Evolutionary conservation across 1,284 basidiomycete genomes (phyloP).

Genomic region (Vanrija pseudolonga): DNA sequence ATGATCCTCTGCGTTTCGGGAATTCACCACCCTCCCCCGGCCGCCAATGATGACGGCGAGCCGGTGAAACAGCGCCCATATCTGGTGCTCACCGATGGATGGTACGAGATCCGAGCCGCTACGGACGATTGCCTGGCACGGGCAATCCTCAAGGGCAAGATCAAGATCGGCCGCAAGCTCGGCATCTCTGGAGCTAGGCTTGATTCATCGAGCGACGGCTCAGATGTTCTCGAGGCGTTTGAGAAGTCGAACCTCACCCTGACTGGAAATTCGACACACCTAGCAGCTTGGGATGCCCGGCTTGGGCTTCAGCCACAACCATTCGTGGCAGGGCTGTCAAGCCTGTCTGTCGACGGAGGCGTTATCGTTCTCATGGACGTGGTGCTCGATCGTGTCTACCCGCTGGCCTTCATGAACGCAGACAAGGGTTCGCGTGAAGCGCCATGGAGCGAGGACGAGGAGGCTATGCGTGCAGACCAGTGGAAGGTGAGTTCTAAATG

Average conservation of each 20-base stretch:
- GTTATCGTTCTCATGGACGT: constrained; percentile 71
- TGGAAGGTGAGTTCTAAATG: constrained; percentile 63
- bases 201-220: constrained; percentile 67
- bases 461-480: constrained; percentile 57
- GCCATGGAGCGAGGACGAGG: constrained; percentile 68
- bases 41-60: constrained; percentile 50
- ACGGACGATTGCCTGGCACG: constrained; percentile 69
- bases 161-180: constrained; percentile 78
- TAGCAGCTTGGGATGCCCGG: constrained; percentile 81
- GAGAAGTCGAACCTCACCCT: constrained; percentile 63
- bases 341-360: constrained; percentile 79
- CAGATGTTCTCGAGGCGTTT: constrained; percentile 78
- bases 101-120: constrained; percentile 79
- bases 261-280: constrained; percentile 76
- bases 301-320: constrained; percentile 65
- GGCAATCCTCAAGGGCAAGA: constrained; percentile 63
- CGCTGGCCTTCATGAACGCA: constrained; percentile 49
- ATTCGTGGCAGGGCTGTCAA: constrained; percentile 71
- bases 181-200: constrained; percentile 75
- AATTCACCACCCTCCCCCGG: constrained; percentile 57
- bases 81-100: constrained; percentile 89
- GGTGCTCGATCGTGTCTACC: constrained; percentile 61
- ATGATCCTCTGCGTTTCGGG: constrained; percentile 81
- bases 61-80: constrained; percentile 42
- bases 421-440: constrained; percentile 58